Conservation (phyloP, 148 eudicot genomes). For the Persicaria maculosa region DNA sequence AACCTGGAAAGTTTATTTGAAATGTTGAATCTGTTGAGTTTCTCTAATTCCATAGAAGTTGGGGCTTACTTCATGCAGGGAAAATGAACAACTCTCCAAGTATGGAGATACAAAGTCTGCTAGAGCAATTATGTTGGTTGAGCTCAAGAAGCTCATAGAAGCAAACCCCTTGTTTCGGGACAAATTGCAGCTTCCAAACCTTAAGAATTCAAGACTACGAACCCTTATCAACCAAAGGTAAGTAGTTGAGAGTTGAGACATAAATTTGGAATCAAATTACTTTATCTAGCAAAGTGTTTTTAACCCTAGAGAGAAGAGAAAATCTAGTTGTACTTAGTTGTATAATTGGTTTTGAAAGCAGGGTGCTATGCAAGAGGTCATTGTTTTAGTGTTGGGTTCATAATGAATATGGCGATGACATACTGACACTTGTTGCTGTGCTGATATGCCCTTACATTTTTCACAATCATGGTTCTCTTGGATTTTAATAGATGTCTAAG, state of each 20-base stretch:
- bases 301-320: not conserved
- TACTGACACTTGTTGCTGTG: not conserved
- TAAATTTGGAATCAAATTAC: not conserved
- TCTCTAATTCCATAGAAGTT: not conserved
- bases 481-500: not conserved
- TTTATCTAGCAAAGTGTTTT: not conserved
- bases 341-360: not conserved
- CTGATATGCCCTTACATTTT: not conserved
- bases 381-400: not conserved
- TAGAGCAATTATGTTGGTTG: constrained; percentile 57
- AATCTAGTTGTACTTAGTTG: not conserved
- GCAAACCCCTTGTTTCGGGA: constrained; percentile 80
- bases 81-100: constrained; percentile 59
- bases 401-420: not conserved
- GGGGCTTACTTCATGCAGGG: constrained; percentile 29
- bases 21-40: not conserved
- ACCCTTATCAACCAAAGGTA: constrained; percentile 82
- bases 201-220: constrained; percentile 60
- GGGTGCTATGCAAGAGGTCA: not conserved
- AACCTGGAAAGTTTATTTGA: not conserved
- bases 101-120: constrained; percentile 81
- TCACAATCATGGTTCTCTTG: not conserved
- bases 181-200: constrained; percentile 59
- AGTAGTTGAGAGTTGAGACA: not conserved
- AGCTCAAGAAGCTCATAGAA: constrained; percentile 66